A percentile compares a stretch with the other conserved stretches of the same genome.
Evolutionary conservation across 1,139 yeast genomes (phyloP).

Genomic region (Petasospora rhodanensis): DNA sequence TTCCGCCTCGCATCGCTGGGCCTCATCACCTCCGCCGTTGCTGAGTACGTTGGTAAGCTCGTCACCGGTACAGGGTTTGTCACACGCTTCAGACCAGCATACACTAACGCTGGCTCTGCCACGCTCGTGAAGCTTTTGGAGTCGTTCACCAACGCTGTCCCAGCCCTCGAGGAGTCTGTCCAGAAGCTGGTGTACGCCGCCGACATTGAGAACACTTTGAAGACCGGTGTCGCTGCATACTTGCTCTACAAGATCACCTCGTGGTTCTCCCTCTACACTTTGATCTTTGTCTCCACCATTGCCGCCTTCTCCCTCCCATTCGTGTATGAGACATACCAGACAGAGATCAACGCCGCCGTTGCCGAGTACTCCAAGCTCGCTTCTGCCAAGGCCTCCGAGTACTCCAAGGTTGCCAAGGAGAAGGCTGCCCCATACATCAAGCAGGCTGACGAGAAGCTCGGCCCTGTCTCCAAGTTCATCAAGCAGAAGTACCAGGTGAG

Average conservation of each 20-base stretch:
- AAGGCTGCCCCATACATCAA: slow-evolving; percentile 43
- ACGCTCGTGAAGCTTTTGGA: slow-evolving; percentile 41
- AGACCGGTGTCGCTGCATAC: slow-evolving; percentile 64
- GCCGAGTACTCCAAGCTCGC: slow-evolving; percentile 53
- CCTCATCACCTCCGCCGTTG: slow-evolving; percentile 54
- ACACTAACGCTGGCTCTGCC: slow-evolving; percentile 32
- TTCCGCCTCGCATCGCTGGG: slow-evolving; percentile 40
- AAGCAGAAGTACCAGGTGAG: slow-evolving; percentile 57
- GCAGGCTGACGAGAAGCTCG: slow-evolving; percentile 49
- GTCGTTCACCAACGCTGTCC: slow-evolving; percentile 32
- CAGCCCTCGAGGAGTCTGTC: slow-evolving; percentile 41
- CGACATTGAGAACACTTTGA: slow-evolving; percentile 64
- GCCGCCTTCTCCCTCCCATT: slow-evolving; percentile 73
- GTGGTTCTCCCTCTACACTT: slow-evolving; percentile 68
- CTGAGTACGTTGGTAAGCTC: slow-evolving; percentile 63
- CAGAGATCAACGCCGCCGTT: slow-evolving; percentile 73
- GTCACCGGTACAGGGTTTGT: slow-evolving; percentile 70
- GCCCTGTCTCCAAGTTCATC: slow-evolving; percentile 58
- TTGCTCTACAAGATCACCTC: slow-evolving; percentile 70
- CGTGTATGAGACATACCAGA: slow-evolving; percentile 68
- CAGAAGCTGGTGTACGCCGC: slow-evolving; percentile 64
- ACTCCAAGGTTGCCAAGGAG: slow-evolving; percentile 45
- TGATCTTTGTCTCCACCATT: slow-evolving; percentile 54
- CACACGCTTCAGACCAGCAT: slow-evolving; percentile 56
- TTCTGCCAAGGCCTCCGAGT: slow-evolving; percentile 52